Evolutionary conservation across 768 basidiomycete genomes (phyloP).

Genomic region (Hebeloma cylindrosporum): DNA sequence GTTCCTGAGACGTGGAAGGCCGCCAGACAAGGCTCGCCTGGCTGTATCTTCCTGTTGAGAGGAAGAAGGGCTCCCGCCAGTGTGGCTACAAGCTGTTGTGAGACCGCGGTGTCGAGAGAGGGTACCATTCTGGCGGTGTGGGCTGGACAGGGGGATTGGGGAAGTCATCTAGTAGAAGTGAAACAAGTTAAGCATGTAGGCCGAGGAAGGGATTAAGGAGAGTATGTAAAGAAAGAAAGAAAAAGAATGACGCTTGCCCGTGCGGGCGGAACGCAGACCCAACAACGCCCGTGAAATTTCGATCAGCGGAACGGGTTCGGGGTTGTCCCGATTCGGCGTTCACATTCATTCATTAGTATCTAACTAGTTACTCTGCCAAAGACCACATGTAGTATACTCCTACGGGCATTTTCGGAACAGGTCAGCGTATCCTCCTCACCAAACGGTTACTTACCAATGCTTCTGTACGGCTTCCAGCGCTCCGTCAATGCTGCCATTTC

Average conservation of each 20-base stretch:
- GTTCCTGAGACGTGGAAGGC: conserved; percentile 9
- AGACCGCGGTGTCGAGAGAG: too few relatives aligned
- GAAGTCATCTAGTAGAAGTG: not conserved
- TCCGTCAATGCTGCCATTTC: conserved; percentile 83
- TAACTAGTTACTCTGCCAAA: conserved; percentile 38
- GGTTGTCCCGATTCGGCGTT: conserved; percentile 19
- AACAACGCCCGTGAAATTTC: conserved; percentile 15
- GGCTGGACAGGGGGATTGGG: too few relatives aligned
- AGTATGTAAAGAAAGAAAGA: conserved; percentile 11
- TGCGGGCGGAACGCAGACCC: conserved; percentile 14
- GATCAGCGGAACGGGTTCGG: conserved; percentile 23
- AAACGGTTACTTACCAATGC: conserved; percentile 53
- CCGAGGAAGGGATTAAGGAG: conserved; percentile 4
- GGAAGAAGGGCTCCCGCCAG: too few relatives aligned
- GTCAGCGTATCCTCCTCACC: conserved; percentile 4
- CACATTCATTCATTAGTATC: not conserved
- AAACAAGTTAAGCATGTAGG: conserved; percentile 1
- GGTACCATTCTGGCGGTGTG: too few relatives aligned
- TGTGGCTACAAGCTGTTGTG: too few relatives aligned
- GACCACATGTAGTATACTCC: conserved; percentile 91
- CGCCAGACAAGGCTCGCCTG: conserved; percentile 8
- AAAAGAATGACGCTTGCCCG: conserved; percentile 7
- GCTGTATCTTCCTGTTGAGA: not conserved
- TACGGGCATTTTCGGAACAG: conserved; percentile 24
- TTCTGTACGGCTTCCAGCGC: conserved; percentile 80